These are phyloP conservation scores for Mucor plumbeus DNA, from an alignment of 371 early-diverging fungal genomes.

Conservation along the genomic window DNA sequence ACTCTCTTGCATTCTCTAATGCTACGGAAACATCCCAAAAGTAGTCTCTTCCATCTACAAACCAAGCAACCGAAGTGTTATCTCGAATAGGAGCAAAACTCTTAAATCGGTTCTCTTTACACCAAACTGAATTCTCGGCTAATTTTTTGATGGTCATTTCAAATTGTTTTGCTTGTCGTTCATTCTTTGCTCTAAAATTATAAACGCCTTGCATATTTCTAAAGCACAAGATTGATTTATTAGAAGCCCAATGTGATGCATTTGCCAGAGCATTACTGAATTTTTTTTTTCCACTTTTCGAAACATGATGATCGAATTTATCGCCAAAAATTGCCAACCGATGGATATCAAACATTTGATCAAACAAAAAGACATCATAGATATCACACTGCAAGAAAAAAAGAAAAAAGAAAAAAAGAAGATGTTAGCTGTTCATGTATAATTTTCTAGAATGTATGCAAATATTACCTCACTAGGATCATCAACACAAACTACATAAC, in stretches of 20 bases:
- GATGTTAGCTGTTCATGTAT: no score
- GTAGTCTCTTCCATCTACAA: slow-evolving; percentile 85
- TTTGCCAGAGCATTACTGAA: slow-evolving; percentile 38
- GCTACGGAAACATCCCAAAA: slow-evolving; percentile 80
- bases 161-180: slow-evolving; percentile 57
- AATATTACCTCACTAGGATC: slow-evolving; percentile 34
- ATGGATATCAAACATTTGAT: slow-evolving; percentile 49
- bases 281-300: slow-evolving; percentile 21
- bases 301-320: slow-evolving; percentile 10
- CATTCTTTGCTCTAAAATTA: slow-evolving; percentile 60
- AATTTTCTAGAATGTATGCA: no score
- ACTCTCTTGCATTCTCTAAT: slow-evolving; percentile 73
- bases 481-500: slow-evolving; percentile 54
- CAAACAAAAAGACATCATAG: slow-evolving; percentile 60
- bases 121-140: slow-evolving; percentile 57
- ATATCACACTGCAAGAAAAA: slow-evolving; percentile 37
- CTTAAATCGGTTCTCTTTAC: slow-evolving; percentile 63
- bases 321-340: slow-evolving; percentile 23
- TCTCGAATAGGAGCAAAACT: slow-evolving; percentile 80
- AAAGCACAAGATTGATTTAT: slow-evolving; percentile 42
- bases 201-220: slow-evolving; percentile 52
- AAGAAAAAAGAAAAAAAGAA: not conserved
- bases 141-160: slow-evolving; percentile 43
- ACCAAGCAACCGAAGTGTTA: slow-evolving; percentile 65
- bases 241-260: slow-evolving; percentile 45